Evolutionary conservation across 2,329 filamentous ascomycete species (phyloP), one percentile per base, ranked within the genome.

Genomic region (Neoascochyta sp.): DNA sequence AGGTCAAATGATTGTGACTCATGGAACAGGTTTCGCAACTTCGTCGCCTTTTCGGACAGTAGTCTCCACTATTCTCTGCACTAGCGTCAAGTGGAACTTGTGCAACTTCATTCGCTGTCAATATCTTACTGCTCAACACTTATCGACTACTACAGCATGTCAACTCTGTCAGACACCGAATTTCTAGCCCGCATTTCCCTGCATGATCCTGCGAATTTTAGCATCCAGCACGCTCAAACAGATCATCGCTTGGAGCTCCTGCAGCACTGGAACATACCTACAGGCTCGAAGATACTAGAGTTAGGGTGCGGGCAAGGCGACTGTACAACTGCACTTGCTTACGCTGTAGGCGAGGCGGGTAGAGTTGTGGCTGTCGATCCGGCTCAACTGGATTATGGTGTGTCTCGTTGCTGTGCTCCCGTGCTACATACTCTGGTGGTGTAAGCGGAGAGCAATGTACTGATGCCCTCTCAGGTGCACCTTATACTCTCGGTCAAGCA

Each of bases 261-360:
- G 10, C 31, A 44, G 16, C 32, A 46, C 22, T 57, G 41, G 43
- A 33, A 35, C 8, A 44, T 57, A 9, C 19, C 23, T 10, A 16
- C 21, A 15, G 67, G 67, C 36, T 60, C 62, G 16, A 65, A 61
- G 3, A 51, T 78, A 5, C 64, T 80, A 2, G 76, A 80, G 48
- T 52, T 80, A 20, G 76, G 75, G 27, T 79, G 76, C 52, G 76
- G 76, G 1, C 76, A 80, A 43, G 76, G 76, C 2, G 74, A 74
- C 36, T 71, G 68, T 43, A 78, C 76, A 2, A 63, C 68, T 8
- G 70, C 69, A 3, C 66, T 80, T 11, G 76, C 75, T 24, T 50
- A 65, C 43, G 65, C 56, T 12, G 65, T 74, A 1, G 68, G 70
- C 3, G 47, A 63, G 9, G 16, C 53, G 0, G 72, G 74, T 55